Base-by-base conservation (phyloP, 371 early-diverging fungal species). In the Mortierella sp. region DNA sequence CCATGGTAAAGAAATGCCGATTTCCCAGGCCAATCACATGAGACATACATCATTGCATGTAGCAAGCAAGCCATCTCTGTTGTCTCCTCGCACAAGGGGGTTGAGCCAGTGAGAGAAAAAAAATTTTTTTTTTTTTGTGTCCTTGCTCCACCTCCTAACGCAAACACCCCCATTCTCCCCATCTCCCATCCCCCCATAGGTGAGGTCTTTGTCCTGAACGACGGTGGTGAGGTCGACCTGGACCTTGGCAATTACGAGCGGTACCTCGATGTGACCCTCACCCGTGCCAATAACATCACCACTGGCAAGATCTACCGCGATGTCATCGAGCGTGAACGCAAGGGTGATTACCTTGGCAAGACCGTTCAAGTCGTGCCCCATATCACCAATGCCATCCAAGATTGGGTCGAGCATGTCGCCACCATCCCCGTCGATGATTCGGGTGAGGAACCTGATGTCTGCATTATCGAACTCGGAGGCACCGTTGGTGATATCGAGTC, bases 171-270 rank as follows among this genome's bases (percentile, higher is more conserved):
- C 7, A n/a, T 25, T 29, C 26, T 30, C 21, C 16, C 26, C 44
- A 37, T 18, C 51, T 19, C 19, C 21, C 16, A 11, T 19, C 25
- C 21, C 6, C 21, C 26, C 18, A 23, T 64, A 94, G 94, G 97
- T 71, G 99, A 99, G 81, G 99, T 99, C 11, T 99, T 98, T 85
- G 99, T 99, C 16, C 87, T 99, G 57, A 94, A 98, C 70, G 99
- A 99, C 82, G 99, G 99, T 61, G 99, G 98, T 66, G 99, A 99
- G 84, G 99, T 99, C 45, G 99, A 99, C 83, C 90, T 99, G 53
- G 99, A 99, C 83, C 89, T 99, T 44, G 99, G 99, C 57, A 98
- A 98, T 88, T 99, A 99, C 83, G 99, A 99, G 88, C 94, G 99
- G 58, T 99, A 98, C 87, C 84, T 99, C 57, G 97, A 96, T 81